Conservation (phyloP, 1,284 basidiomycete genomes). For the Cystobasidiaceae sp. region DNA sequence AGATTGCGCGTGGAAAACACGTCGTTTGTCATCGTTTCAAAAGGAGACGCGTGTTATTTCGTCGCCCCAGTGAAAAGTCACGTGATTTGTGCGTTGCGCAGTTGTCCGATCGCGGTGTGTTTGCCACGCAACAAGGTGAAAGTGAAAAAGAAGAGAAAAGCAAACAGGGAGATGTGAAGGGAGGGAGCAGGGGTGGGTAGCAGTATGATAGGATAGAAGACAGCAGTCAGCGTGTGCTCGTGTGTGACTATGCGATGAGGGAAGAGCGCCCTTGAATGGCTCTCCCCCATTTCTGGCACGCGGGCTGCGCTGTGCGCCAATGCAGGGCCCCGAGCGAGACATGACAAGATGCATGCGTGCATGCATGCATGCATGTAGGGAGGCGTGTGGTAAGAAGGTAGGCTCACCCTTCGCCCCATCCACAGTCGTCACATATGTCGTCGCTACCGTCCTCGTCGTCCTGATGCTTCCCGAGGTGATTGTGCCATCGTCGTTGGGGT, state of each 20-base stretch:
- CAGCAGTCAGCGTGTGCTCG: neutral
- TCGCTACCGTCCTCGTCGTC: neutral
- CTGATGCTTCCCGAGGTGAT: conserved; percentile 15
- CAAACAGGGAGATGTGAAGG: neutral
- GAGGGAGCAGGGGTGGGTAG: neutral
- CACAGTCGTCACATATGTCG: neutral
- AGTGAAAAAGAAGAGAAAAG: neutral
- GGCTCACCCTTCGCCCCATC: conserved; percentile 1
- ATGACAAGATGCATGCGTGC: neutral
- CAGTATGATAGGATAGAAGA: neutral
- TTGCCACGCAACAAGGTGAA: no score
- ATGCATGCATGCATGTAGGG: neutral
- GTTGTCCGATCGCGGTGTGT: no score
- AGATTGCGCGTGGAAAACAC: no score
- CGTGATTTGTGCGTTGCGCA: no score
- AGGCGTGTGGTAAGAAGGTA: neutral
- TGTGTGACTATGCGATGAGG: neutral
- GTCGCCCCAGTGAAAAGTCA: no score
- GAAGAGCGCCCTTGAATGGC: neutral
- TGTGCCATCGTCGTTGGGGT: neutral
- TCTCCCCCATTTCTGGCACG: neutral
- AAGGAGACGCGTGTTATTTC: no score
- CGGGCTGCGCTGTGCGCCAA: neutral
- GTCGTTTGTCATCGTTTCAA: no score
- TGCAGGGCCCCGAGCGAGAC: neutral